Evolutionary conservation across 306 rosid genomes (phyloP), one percentile per base, ranked within the genome.

Genomic region (Castanea crenata): DNA sequence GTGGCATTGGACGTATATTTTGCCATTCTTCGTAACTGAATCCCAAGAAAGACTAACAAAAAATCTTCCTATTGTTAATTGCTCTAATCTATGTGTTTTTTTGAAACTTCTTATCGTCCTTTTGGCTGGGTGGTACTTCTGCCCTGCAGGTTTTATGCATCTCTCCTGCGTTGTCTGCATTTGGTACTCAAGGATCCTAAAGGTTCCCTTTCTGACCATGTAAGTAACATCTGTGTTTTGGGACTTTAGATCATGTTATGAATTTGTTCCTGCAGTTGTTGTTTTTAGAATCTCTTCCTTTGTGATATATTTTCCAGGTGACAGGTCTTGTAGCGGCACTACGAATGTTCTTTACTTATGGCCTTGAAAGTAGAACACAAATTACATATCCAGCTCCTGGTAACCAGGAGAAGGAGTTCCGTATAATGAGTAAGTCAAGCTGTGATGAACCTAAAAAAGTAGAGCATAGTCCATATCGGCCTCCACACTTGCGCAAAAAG

Each of bases 401-500:
- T 83, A 76, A 72, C 38, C 80, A 73, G 73, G 83, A 89, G 79
- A 89, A 73, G 84, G 88, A 81, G 59, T 76, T 65, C 76, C 52
- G 68, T 81, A 46, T 69, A 31, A 46, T 20, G 35, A 84, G 73
- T 41, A 76, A 73, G 78, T 80, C 79, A 69, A 72, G 73, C 82
- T 80, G 69, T 82, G 92, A 87, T 76, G 86, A 88, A 51, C 87
- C 82, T 69, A 86, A 83, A 83, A 89, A 62, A 74, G 78, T 83
- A 21, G 76, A 81, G 61, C 55, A 5, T 80, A 72, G 84, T 79
- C 87, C 85, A 64, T 95, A 95, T 82, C 89, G 92, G 85, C 98
- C 98, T 77, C 99, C 99, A 55, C 99, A 95, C 90, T 83, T 95
- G 85, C 99, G 96, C 76, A 88, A 83, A 82, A 89, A 78, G 79